These are phyloP conservation scores for Verticillium nonalfalfae DNA, from an alignment of 2,329 filamentous ascomycete genomes.

Conservation along the genomic window DNA sequence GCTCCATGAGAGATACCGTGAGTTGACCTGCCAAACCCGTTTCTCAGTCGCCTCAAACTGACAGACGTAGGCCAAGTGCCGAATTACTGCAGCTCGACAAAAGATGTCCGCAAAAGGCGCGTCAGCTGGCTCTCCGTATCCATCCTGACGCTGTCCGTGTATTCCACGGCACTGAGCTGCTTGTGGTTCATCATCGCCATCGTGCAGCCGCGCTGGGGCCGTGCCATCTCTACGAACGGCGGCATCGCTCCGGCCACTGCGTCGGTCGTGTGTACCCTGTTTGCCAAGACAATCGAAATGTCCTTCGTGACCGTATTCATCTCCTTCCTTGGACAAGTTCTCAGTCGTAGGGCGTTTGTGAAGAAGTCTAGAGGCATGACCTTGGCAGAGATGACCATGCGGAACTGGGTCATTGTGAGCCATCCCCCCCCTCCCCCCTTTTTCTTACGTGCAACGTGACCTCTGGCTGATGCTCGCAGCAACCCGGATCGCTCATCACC, in stretches of 20 bases:
- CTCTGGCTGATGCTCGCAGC: conserved; percentile 19
- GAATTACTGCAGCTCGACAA: conserved; percentile 23
- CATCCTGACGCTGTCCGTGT: conserved; percentile 45
- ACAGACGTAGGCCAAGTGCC: conserved; percentile 17
- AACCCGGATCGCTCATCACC: conserved; percentile 66
- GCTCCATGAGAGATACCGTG: conserved; percentile 24
- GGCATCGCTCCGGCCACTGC: conserved; percentile 57
- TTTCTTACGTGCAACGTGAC: neutral
- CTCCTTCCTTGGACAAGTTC: conserved; percentile 65
- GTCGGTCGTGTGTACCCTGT: conserved; percentile 57
- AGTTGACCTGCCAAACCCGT: neutral
- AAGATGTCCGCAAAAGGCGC: conserved; percentile 22
- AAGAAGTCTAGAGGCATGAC: conserved; percentile 58
- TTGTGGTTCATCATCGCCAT: conserved; percentile 61
- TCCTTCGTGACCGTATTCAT: conserved; percentile 75
- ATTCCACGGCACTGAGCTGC: conserved; percentile 58
- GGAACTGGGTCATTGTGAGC: conserved; percentile 58
- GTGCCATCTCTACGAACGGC: conserved; percentile 44
- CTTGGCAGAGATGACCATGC: conserved; percentile 72
- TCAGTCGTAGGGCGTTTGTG: conserved; percentile 63
- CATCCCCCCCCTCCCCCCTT: neutral
- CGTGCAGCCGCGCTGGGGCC: conserved; percentile 56
- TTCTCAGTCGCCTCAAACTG: neutral
- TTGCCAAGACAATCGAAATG: conserved; percentile 73
- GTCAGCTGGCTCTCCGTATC: conserved; percentile 43